Conservation (phyloP, 148 eudicot genomes). For the Persicaria maculosa region DNA sequence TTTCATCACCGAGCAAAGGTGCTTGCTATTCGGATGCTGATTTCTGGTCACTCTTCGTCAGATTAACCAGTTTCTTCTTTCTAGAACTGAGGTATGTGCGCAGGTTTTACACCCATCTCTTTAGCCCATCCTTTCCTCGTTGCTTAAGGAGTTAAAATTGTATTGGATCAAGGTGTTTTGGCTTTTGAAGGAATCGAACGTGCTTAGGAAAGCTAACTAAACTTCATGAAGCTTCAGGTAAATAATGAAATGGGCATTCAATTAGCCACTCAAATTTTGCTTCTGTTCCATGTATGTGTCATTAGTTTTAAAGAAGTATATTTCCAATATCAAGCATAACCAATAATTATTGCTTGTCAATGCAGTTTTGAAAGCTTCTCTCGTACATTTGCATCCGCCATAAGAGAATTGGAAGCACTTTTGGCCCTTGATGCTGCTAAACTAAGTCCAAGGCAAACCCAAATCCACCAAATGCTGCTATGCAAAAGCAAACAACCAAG, state of each 20-base stretch:
- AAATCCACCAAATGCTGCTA: not conserved
- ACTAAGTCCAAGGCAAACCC: constrained; percentile 17
- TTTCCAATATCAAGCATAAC: not conserved
- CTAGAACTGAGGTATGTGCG: constrained; percentile 52
- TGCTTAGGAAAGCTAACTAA: not conserved
- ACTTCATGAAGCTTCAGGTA: not conserved
- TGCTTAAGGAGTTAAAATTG: not conserved
- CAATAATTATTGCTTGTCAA: not conserved
- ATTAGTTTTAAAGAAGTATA: too few species aligned
- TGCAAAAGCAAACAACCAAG: too few species aligned
- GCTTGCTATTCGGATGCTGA: constrained; percentile 26
- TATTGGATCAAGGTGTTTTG: not conserved
- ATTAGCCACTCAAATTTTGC: too few species aligned
- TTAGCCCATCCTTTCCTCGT: not conserved
- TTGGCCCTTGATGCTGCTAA: constrained; percentile 42
- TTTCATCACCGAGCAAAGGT: constrained; percentile 19
- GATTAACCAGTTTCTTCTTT: constrained; percentile 68
- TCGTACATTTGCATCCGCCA: constrained; percentile 45
- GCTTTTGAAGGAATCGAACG: not conserved
- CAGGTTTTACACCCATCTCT: not conserved
- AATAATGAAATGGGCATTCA: too few species aligned
- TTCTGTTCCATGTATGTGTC: too few species aligned
- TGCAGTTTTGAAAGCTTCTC: constrained; percentile 67
- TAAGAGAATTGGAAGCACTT: constrained; percentile 54
- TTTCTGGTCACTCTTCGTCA: constrained; percentile 63